Conservation (phyloP, 768 basidiomycete species). For the Antrodiella citrinella region DNA sequence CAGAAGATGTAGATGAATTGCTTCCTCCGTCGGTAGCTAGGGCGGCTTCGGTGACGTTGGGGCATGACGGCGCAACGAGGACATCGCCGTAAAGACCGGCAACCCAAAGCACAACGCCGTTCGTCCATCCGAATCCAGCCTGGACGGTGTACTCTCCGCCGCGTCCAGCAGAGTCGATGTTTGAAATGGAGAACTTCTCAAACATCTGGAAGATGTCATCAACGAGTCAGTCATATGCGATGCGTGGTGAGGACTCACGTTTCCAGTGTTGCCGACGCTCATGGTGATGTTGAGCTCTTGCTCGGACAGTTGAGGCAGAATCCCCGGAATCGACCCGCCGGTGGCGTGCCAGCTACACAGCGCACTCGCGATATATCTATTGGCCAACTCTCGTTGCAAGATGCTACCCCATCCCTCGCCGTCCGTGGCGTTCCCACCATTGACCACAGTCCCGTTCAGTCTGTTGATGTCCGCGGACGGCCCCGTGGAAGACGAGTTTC, state of each 20-base stretch:
- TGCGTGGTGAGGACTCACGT: constrained; percentile 55
- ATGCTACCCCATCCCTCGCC: constrained; percentile 61
- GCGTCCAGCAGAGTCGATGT: constrained; percentile 70
- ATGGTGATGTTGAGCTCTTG: constrained; percentile 61
- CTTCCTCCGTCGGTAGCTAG: not conserved
- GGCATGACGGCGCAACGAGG: constrained; percentile 59
- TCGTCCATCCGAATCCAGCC: constrained; percentile 87
- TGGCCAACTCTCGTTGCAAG: constrained; percentile 68
- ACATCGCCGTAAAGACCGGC: constrained; percentile 56
- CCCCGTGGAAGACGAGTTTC: constrained; percentile 45
- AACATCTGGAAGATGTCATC: constrained; percentile 55
- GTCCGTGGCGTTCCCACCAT: constrained; percentile 54
- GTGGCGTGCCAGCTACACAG: constrained; percentile 92
- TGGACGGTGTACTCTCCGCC: constrained; percentile 90
- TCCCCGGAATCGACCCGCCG: constrained; percentile 70
- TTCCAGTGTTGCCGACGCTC: constrained; percentile 62
- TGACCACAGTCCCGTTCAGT: constrained; percentile 46
- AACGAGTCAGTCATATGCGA: not conserved
- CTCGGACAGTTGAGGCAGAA: constrained; percentile 64
- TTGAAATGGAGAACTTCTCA: constrained; percentile 76
- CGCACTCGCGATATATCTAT: constrained; percentile 75
- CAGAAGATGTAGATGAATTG: no score
- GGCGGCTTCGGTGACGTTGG: constrained; percentile 25
- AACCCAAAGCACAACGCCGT: constrained; percentile 72
- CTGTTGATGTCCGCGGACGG: constrained; percentile 53